Conservation (phyloP, 345 rosid species). For the Eucalyptus caleyi region DNA sequence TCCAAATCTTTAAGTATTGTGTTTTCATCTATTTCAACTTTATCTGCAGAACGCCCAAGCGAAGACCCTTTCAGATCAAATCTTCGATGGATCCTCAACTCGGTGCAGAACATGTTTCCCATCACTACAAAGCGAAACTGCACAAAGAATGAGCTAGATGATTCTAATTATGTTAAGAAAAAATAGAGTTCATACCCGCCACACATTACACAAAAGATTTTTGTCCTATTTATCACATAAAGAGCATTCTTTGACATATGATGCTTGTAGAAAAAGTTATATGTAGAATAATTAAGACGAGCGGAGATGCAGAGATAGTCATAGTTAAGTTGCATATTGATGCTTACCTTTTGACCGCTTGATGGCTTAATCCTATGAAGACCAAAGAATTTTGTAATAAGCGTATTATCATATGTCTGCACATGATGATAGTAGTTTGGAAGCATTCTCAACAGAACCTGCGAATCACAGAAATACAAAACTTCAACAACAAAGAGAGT, state of each 20-base stretch:
- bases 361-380: conserved; percentile 98
- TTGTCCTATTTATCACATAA: not conserved
- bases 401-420: conserved; percentile 81
- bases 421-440: conserved; percentile 96
- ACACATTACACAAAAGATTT: not conserved
- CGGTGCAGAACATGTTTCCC: conserved; percentile 99
- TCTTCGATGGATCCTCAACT: conserved; percentile 87
- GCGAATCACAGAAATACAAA: conserved; percentile 1
- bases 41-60: conserved; percentile 83
- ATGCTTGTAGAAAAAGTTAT: not conserved
- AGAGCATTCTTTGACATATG: not conserved
- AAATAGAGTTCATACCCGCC: not conserved
- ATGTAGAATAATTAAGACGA: not conserved
- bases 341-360: conserved; percentile 87
- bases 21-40: conserved; percentile 88
- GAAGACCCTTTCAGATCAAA: conserved; percentile 97
- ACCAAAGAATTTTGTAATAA: conserved; percentile 95
- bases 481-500: not conserved
- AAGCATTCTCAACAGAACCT: conserved; percentile 97
- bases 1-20: conserved; percentile 97
- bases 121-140: conserved; percentile 99
- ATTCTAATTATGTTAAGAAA: not conserved
- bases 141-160: not conserved
- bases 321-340: not conserved
- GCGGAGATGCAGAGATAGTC: not conserved